These are phyloP conservation scores for Penicillium paradoxum DNA, from an alignment of 495 filamentous ascomycete genomes.

Conservation along the genomic window DNA sequence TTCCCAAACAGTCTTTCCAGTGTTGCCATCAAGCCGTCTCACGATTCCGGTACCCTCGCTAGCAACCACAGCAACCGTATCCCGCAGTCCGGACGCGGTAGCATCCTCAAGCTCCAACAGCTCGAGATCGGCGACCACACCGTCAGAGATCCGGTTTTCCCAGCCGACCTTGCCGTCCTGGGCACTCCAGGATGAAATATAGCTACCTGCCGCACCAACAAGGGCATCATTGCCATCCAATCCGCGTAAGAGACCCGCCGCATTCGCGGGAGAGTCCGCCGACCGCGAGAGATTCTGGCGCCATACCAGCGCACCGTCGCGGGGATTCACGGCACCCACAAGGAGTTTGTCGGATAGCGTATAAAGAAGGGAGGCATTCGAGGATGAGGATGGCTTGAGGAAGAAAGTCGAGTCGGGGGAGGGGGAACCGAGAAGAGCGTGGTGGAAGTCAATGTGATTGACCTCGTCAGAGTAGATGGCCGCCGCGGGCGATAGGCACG, in stretches of 20 bases:
- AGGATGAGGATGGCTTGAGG: conserved; percentile 73
- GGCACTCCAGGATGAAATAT: conserved; percentile 78
- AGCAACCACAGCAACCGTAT: conserved; percentile 65
- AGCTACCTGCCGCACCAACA: conserved; percentile 60
- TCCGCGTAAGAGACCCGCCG: conserved; percentile 57
- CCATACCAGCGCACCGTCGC: conserved; percentile 80
- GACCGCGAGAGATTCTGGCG: conserved; percentile 60
- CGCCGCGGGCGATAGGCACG: conserved; percentile 34
- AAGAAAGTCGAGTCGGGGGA: conserved; percentile 85
- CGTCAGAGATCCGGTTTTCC: conserved; percentile 52
- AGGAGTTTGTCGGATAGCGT: conserved; percentile 78
- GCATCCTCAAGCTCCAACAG: conserved; percentile 66
- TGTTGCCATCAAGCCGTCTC: conserved; percentile 63
- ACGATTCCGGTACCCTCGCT: conserved; percentile 50
- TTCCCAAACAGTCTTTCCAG: conserved; percentile 76
- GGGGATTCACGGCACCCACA: conserved; percentile 84
- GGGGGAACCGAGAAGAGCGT: conserved; percentile 79
- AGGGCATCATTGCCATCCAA: conserved; percentile 70
- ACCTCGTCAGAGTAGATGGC: conserved; percentile 91
- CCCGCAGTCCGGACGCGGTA: conserved; percentile 47
- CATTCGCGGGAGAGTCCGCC: conserved; percentile 25
- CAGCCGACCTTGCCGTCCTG: conserved; percentile 74
- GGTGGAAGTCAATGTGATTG: conserved; percentile 87
- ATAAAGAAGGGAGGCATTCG: conserved; percentile 85
- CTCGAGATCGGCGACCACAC: conserved; percentile 70